Evolutionary conservation across 2,329 filamentous ascomycete genomes (phyloP), one percentile per base, ranked within the genome.

Genomic region (Hymenoscyphus occultus): DNA sequence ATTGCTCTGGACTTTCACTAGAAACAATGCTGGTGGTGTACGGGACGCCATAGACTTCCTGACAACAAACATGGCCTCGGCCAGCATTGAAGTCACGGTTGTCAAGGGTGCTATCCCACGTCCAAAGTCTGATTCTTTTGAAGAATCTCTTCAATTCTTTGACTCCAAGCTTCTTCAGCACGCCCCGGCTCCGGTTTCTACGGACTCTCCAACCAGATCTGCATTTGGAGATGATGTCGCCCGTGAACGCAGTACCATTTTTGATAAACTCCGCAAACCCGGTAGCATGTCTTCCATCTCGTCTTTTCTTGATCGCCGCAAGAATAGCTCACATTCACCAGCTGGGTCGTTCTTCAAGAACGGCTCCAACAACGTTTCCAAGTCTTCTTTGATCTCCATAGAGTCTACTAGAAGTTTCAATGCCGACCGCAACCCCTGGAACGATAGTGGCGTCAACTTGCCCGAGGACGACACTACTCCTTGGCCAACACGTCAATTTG

Each of bases 121-220:
- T n/a, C 95, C 95, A 68, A 97, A 98, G 81, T 98, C 95, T 0
- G 95, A 99, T 77, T 97, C 95, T 0, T 99, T 99, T 70, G 95
- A 99, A 76, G 94, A 99, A 73, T 96, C 94, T 7, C 84, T 98
- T 61, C 94, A 93, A 64, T 98, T 93, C 80, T 99, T 99, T 75
- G 92, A 97, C 76, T 97, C 94, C 1, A 98, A 97, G 80, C 85
- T 99, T 57, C 85, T 99, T 62, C 95, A 98, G 78, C 93, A 96
- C 73, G 93, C 94, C 3, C 93, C 94, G 42, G 86, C 90, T 4
- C 86, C 91, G 1, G 84, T 93, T 19, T 85, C 87, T 14, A 93
- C 91, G 3, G 94, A 98, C 76, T 97, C 93, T 28, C 94, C 93
- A 0, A 94, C 93, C 62, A 93, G 93, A 72, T 86, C 89, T 61